phyloP scores from a whole-genome alignment of 2,329 filamentous ascomycete genomes.

The Sporothrix pseudoabietina region DNA sequence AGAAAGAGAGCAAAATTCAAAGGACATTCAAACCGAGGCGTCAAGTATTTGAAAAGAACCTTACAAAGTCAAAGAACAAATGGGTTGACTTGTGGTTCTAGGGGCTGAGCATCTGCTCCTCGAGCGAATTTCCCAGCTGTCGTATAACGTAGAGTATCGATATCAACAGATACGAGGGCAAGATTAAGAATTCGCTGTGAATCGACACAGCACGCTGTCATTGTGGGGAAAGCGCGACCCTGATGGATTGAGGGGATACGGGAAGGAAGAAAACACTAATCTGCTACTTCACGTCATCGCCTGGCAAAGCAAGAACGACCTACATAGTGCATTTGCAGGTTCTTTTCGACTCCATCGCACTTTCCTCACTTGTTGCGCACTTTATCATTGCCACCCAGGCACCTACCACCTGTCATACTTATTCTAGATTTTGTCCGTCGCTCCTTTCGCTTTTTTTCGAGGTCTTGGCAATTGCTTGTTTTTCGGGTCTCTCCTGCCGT shows the following conservation, averaged over 20 bases:
- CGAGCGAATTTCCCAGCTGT: background rate
- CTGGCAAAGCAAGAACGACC: too few species aligned
- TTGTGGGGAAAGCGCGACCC: constrained; percentile 12
- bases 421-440: constrained; percentile 3
- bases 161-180: background rate
- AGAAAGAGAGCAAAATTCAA: background rate
- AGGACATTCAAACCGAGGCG: background rate
- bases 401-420: constrained; percentile 15
- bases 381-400: background rate
- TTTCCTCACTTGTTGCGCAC: constrained; percentile 5
- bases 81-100: background rate
- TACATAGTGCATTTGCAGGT: background rate
- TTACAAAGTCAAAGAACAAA: background rate
- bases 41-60: background rate
- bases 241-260: too few species aligned
- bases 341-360: background rate
- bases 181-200: background rate
- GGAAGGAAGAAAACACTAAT: background rate
- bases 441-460: constrained; percentile 6
- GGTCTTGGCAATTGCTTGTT: constrained; percentile 21
- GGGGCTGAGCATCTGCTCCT: background rate
- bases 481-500: background rate
- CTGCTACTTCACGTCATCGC: constrained; percentile 20
- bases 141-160: background rate
- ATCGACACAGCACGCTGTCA: background rate